phyloP scores from a whole-genome alignment of 2,329 filamentous ascomycete species.

The Spiromastix sp. region DNA sequence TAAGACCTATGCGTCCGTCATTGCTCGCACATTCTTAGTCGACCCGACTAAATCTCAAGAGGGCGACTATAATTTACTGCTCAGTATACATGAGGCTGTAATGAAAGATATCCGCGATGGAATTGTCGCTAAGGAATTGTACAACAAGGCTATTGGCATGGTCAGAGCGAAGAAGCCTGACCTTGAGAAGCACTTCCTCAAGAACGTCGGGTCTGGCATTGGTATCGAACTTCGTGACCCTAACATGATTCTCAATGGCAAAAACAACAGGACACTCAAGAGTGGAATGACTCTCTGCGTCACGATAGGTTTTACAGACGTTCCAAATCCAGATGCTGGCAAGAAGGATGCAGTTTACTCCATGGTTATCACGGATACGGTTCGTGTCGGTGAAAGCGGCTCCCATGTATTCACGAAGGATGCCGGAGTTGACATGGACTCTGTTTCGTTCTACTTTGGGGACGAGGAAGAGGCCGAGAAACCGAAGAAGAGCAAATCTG shows the following conservation, averaged over 20 bases:
- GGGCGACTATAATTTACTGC: constrained; percentile 80
- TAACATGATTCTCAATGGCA: constrained; percentile 74
- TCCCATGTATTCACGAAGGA: constrained; percentile 86
- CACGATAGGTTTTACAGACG: constrained; percentile 79
- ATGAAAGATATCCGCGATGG: constrained; percentile 87
- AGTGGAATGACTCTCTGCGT: constrained; percentile 96
- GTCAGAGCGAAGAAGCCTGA: constrained; percentile 89
- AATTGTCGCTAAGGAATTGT: constrained; percentile 77
- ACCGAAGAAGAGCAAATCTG: constrained; percentile 73
- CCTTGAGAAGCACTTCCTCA: constrained; percentile 86
- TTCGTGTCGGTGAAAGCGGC: constrained; percentile 62
- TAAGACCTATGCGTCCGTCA: constrained; percentile 87
- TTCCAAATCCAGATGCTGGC: constrained; percentile 77
- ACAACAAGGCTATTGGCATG: constrained; percentile 70
- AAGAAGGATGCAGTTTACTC: constrained; percentile 86
- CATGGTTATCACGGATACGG: constrained; percentile 82
- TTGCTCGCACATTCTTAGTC: constrained; percentile 89
- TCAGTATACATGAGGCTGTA: constrained; percentile 76
- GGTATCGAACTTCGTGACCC: constrained; percentile 84
- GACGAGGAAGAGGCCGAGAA: constrained; percentile 78
- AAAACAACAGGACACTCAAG: constrained; percentile 72
- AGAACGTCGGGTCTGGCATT: constrained; percentile 83
- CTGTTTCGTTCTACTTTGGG: constrained; percentile 97
- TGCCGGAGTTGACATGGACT: constrained; percentile 81
- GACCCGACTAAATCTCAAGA: constrained; percentile 96